A percentile compares a stretch with the other conserved stretches of the same genome.
These are phyloP conservation scores for Rhexocercosporidium sp. DNA, from an alignment of 2,329 filamentous ascomycete species.

Conservation along the genomic window DNA sequence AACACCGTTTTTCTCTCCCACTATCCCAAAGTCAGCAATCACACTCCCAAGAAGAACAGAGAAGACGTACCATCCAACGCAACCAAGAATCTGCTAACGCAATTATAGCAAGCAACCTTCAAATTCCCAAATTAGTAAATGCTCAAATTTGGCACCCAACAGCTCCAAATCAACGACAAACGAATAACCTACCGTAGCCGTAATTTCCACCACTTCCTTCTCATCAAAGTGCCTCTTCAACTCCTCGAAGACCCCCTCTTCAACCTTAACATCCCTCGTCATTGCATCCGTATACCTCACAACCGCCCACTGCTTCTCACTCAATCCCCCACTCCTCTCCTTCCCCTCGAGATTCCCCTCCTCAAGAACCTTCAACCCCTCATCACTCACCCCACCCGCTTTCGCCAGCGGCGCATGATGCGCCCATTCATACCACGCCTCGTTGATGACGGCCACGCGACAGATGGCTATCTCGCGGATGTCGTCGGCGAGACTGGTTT, in stretches of 20 bases:
- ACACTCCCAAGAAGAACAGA: neutral
- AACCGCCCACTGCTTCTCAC: slow-evolving; percentile 66
- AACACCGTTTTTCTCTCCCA: slow-evolving; percentile 40
- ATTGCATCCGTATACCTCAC: slow-evolving; percentile 81
- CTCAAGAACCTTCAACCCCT: slow-evolving; percentile 31
- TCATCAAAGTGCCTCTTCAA: slow-evolving; percentile 69
- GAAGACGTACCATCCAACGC: slow-evolving; percentile 71
- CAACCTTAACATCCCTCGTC: slow-evolving; percentile 74
- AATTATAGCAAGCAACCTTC: slow-evolving; percentile 77
- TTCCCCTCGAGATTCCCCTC: slow-evolving; percentile 39
- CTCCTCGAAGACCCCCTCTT: slow-evolving; percentile 68
- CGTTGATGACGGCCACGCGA: slow-evolving; percentile 79
- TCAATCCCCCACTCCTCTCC: slow-evolving; percentile 39
- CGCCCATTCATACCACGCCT: slow-evolving; percentile 85
- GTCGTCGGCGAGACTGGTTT: slow-evolving; percentile 54
- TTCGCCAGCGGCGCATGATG: slow-evolving; percentile 70
- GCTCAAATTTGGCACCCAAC: neutral
- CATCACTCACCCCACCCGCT: slow-evolving; percentile 35
- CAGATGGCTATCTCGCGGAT: slow-evolving; percentile 81
- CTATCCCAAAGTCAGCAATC: slow-evolving; percentile 26
- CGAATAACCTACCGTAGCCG: slow-evolving; percentile 57
- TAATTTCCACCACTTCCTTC: slow-evolving; percentile 80
- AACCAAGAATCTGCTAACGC: slow-evolving; percentile 82
- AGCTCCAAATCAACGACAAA: neutral
- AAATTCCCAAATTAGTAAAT: neutral